Evolutionary conservation across 2,329 filamentous ascomycete genomes (phyloP), one percentile per base, ranked within the genome.

Genomic region (Fusarium sp.): DNA sequence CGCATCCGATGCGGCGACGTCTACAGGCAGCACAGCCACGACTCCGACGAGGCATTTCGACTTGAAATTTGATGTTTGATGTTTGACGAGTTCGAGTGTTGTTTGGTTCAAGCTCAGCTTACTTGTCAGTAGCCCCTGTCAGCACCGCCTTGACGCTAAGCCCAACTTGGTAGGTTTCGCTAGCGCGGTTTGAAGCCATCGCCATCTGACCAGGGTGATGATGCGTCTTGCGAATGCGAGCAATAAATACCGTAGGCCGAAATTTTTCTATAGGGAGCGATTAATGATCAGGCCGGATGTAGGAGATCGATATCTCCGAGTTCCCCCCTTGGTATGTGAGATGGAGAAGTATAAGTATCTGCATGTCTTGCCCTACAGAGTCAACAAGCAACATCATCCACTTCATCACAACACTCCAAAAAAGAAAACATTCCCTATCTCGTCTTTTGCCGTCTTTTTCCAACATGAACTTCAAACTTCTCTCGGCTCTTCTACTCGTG

Each of bases 81-180:
- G 18, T 20, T 32, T 54, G 50, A 52, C 6, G 18, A 32, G 27
- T 54, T 54, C n/a, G 14, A 32, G 50, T 16, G 27, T 32, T 54
- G 50, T 11, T 54, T 30, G 6, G n/a, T 14, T 32, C 18, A 32
- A 14, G 50, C 27, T 4, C 18, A 0, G 50, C 50, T 54, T 54
- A 54, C 27, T 32, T 20, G 27, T 16, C 13, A 10, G 45, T 11
- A 25, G 25, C 50, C 18, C 27, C 50, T 54, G 50, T 54, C 50
- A 54, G 50, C 50, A 54, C n/a, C 18, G 27, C 48, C 48, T 32
- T 52, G 48, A 2, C 23, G 43, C 61, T 64, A 56, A 50, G 11
- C 61, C 61, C 32, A 45, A 64, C 23, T 41, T 27, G 35, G 61
- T 14, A 64, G 48, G 61, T 64, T 64, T 64, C 61, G 61, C 61